Conservation (phyloP, 352 stramenopile genomes). For the Phytophthora citrophthora region DNA sequence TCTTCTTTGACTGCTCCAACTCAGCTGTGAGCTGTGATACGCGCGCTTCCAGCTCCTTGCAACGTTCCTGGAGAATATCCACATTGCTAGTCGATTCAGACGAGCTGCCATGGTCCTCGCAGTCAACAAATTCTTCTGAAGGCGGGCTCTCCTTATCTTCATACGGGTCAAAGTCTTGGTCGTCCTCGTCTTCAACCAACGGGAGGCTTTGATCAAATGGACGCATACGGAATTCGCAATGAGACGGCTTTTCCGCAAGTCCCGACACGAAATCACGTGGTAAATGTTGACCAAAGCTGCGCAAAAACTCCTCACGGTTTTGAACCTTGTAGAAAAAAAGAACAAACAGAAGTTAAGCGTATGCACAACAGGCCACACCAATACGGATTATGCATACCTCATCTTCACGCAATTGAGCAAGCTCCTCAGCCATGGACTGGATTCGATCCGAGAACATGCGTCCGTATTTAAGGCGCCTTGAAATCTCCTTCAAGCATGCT, state of each 20-base stretch:
- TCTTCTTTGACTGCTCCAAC: conserved; percentile 77
- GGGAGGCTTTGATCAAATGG: conserved; percentile 86
- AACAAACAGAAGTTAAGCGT: conserved; percentile 16
- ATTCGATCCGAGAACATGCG: conserved; percentile 80
- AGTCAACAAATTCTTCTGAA: conserved; percentile 43
- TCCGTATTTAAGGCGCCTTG: conserved; percentile 74
- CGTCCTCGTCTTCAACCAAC: conserved; percentile 59
- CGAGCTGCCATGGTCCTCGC: conserved; percentile 26
- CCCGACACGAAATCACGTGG: conserved; percentile 84
- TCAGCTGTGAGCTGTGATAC: conserved; percentile 70
- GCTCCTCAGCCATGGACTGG: conserved; percentile 86
- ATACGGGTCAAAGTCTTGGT: conserved; percentile 28
- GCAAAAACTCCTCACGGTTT: conserved; percentile 78
- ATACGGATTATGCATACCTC: conserved; percentile 44
- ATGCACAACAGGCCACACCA: not conserved
- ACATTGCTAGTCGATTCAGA: conserved; percentile 39
- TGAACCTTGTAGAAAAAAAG: conserved; percentile 47
- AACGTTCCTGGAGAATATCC: conserved; percentile 70
- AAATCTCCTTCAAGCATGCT: conserved; percentile 81
- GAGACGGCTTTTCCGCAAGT: conserved; percentile 85
- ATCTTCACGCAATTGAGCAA: conserved; percentile 82
- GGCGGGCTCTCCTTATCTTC: conserved; percentile 39
- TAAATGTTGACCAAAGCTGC: conserved; percentile 79
- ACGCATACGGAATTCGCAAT: conserved; percentile 89
- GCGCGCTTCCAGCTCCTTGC: conserved; percentile 70